A percentile compares a stretch with the other conserved stretches of the same genome.
Evolutionary conservation across 2,329 filamentous ascomycete species (phyloP).

Genomic region (Elsinoe perseae): DNA sequence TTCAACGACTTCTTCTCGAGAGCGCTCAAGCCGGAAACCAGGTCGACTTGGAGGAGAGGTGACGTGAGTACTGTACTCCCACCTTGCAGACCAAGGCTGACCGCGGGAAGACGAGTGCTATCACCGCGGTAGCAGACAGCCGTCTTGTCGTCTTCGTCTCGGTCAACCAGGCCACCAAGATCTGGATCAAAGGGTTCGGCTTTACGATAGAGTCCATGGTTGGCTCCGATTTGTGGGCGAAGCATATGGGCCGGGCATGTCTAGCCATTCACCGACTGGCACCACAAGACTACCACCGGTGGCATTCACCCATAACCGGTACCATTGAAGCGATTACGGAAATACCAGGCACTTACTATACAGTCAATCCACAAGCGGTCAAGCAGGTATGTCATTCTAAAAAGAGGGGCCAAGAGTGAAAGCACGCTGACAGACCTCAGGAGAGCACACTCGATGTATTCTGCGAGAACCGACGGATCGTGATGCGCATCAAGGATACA

Average conservation of each 20-base stretch:
- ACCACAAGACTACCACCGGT: slow-evolving; percentile 38
- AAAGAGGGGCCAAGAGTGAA: not conserved
- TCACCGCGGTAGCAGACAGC: slow-evolving; percentile 35
- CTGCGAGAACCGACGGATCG: slow-evolving; percentile 36
- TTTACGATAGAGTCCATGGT: slow-evolving; percentile 32
- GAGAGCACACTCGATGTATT: slow-evolving; percentile 36
- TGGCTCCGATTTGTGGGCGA: slow-evolving; percentile 24
- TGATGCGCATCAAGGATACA: slow-evolving; percentile 33
- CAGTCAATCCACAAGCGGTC: slow-evolving; percentile 38
- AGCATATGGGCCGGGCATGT: slow-evolving; percentile 30
- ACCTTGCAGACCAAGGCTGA: not conserved
- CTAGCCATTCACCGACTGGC: slow-evolving; percentile 36
- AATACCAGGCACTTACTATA: slow-evolving; percentile 36
- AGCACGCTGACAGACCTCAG: not conserved
- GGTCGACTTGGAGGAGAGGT: slow-evolving; percentile 33
- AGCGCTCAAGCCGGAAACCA: slow-evolving; percentile 30
- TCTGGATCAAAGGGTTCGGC: slow-evolving; percentile 39
- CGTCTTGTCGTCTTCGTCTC: slow-evolving; percentile 34
- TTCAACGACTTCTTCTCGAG: slow-evolving; percentile 41
- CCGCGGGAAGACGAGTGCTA: slow-evolving; percentile 21
- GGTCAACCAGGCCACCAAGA: slow-evolving; percentile 33
- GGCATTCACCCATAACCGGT: slow-evolving; percentile 33
- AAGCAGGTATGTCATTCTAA: slow-evolving; percentile 25
- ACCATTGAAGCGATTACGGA: slow-evolving; percentile 30
- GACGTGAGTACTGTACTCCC: slow-evolving; percentile 20